Conservation (phyloP, 345 rosid genomes). For the Streptanthus diversifolius region DNA sequence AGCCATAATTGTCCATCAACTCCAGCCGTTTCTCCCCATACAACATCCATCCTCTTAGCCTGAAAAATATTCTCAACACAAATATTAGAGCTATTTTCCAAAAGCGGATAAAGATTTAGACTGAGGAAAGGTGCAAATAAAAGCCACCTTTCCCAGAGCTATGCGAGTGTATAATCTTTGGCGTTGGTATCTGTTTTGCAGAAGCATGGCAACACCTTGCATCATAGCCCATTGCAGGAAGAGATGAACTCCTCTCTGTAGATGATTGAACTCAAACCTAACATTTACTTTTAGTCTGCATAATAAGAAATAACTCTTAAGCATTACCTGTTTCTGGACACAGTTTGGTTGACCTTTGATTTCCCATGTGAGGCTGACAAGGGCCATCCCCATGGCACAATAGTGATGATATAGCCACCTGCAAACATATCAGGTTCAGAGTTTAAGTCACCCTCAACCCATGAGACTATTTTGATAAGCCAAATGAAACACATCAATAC, state of each 20-base stretch:
- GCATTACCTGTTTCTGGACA: conserved; percentile 79
- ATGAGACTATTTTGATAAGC: neutral
- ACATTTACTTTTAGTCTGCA: conserved; percentile 14
- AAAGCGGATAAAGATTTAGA: neutral
- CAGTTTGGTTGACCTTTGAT: conserved; percentile 97
- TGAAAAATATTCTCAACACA: conserved; percentile 23
- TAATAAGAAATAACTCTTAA: conserved; percentile 18
- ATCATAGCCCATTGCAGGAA: conserved; percentile 99
- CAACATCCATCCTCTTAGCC: conserved; percentile 99
- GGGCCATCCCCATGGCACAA: conserved; percentile 92
- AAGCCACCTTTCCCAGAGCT: conserved; percentile 85
- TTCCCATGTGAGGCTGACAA: conserved; percentile 99
- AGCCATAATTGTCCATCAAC: conserved; percentile 95
- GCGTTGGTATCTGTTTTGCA: conserved; percentile 97
- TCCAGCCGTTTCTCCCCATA: conserved; percentile 99
- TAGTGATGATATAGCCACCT: conserved; percentile 99
- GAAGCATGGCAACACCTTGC: conserved; percentile 99
- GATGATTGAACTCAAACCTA: conserved; percentile 16
- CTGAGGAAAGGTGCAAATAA: conserved; percentile 1
- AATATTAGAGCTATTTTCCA: neutral
- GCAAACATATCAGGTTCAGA: conserved; percentile 26
- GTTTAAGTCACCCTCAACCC: neutral
- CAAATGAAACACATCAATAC: neutral
- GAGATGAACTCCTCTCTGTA: conserved; percentile 95
- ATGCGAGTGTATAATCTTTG: conserved; percentile 98